phyloP scores from a whole-genome alignment of 352 stramenopile genomes.

The Globisporangium sylvaticum region DNA sequence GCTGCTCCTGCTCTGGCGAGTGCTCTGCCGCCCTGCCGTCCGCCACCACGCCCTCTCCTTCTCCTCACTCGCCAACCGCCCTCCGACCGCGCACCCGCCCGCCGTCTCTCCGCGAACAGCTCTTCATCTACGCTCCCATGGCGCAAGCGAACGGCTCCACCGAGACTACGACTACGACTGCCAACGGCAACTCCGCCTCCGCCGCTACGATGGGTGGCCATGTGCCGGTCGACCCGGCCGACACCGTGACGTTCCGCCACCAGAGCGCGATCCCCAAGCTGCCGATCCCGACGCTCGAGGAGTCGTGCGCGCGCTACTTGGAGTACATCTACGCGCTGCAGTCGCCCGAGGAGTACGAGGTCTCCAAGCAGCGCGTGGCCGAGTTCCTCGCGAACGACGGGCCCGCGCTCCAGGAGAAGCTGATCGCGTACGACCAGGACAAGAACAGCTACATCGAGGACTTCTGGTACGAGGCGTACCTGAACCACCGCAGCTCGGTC shows the following conservation, averaged over 20 bases:
- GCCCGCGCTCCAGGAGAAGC: constrained; percentile 58
- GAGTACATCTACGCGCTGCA: constrained; percentile 73
- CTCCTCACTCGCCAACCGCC: constrained; percentile 8
- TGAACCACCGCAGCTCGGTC: constrained; percentile 89
- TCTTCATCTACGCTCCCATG: constrained; percentile 3
- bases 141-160: constrained; percentile 3
- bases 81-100: not conserved
- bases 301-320: constrained; percentile 75
- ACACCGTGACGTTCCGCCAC: constrained; percentile 69
- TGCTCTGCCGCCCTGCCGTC: not conserved
- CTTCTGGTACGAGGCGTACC: constrained; percentile 96
- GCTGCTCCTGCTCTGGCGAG: not conserved
- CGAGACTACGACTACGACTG: not conserved
- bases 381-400: constrained; percentile 72
- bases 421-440: constrained; percentile 70
- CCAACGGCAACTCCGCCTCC: not conserved
- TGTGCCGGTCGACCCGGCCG: constrained; percentile 8
- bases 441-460: constrained; percentile 87
- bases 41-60: not conserved
- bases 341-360: constrained; percentile 55
- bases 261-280: constrained; percentile 77
- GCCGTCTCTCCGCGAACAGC: not conserved
- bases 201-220: not conserved
- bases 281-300: constrained; percentile 78
- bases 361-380: constrained; percentile 43